These are phyloP conservation scores for Tubosaeta sp. DNA, from an alignment of 768 basidiomycete genomes.

Conservation along the genomic window DNA sequence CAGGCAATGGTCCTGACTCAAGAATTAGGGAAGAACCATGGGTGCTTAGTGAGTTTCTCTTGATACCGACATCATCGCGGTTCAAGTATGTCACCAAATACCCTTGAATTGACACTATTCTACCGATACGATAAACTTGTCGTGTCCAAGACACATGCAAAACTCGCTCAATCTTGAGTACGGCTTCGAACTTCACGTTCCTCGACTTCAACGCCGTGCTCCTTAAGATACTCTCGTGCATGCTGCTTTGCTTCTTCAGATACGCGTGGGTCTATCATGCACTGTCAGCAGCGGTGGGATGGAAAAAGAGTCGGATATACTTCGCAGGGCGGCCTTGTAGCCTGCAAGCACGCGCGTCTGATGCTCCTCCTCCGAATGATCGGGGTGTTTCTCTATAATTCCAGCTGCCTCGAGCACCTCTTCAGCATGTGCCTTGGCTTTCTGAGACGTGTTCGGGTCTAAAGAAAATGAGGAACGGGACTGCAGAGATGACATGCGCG, in stretches of 20 bases:
- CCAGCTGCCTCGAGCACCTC: slow-evolving; percentile 49
- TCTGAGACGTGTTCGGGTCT: slow-evolving; percentile 43
- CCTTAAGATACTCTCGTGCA: slow-evolving; percentile 38
- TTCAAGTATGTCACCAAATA: no score
- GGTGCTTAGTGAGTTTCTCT: no score
- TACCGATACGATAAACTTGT: background rate
- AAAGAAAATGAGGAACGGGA: background rate
- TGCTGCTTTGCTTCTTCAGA: slow-evolving; percentile 47
- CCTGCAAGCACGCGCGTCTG: slow-evolving; percentile 46
- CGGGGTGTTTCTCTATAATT: slow-evolving; percentile 30
- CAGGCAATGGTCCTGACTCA: no score
- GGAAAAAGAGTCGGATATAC: slow-evolving; percentile 26
- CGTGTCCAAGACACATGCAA: background rate
- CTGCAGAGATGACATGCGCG: background rate
- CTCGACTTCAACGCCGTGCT: slow-evolving; percentile 20
- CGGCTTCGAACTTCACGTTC: no score
- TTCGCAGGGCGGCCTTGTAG: slow-evolving; percentile 52
- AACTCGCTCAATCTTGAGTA: background rate
- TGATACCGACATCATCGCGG: no score
- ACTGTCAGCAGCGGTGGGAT: background rate
- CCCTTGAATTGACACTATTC: background rate
- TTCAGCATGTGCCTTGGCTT: slow-evolving; percentile 51
- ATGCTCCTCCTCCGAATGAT: slow-evolving; percentile 36
- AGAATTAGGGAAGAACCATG: no score
- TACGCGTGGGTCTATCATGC: slow-evolving; percentile 39